These are phyloP conservation scores for Suillus variegatus DNA, from an alignment of 768 basidiomycete genomes.

Conservation along the genomic window DNA sequence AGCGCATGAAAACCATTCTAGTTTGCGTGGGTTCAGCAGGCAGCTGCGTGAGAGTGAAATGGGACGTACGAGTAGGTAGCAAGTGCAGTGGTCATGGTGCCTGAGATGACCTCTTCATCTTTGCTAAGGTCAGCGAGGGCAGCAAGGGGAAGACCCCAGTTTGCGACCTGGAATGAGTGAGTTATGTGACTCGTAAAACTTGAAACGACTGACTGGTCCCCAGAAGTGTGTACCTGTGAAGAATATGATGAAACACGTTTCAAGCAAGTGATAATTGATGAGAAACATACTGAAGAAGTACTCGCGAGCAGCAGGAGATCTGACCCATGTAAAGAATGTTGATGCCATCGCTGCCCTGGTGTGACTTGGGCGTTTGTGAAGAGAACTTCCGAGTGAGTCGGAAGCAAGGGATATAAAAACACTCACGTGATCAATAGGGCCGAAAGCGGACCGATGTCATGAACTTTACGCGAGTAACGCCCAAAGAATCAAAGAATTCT, in stretches of 20 bases:
- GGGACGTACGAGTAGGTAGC: conserved; percentile 86
- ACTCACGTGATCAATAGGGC: conserved; percentile 15
- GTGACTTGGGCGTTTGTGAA: neutral
- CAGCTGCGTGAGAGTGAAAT: conserved; percentile 10
- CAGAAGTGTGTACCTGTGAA: conserved; percentile 91
- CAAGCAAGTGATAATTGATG: conserved; percentile 8
- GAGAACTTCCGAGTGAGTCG: neutral
- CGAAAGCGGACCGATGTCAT: neutral
- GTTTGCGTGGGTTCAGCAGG: conserved; percentile 13
- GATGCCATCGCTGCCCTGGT: conserved; percentile 60
- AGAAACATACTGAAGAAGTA: conserved; percentile 91
- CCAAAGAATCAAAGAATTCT: conserved; percentile 4
- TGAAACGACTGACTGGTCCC: conserved; percentile 77
- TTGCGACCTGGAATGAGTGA: conserved; percentile 70
- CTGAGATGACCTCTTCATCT: conserved; percentile 96
- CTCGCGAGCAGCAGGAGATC: conserved; percentile 87
- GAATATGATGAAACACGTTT: conserved; percentile 18
- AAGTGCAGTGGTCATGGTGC: conserved; percentile 93
- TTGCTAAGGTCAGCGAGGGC: conserved; percentile 88
- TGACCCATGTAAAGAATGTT: conserved; percentile 85
- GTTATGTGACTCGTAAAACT: conserved; percentile 6
- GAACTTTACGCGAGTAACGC: neutral
- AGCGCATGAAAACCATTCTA: conserved; percentile 91
- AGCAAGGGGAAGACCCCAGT: conserved; percentile 97
- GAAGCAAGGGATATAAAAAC: neutral